Conservation (phyloP, 768 basidiomycete genomes). For the Lactifluus pinguis region DNA sequence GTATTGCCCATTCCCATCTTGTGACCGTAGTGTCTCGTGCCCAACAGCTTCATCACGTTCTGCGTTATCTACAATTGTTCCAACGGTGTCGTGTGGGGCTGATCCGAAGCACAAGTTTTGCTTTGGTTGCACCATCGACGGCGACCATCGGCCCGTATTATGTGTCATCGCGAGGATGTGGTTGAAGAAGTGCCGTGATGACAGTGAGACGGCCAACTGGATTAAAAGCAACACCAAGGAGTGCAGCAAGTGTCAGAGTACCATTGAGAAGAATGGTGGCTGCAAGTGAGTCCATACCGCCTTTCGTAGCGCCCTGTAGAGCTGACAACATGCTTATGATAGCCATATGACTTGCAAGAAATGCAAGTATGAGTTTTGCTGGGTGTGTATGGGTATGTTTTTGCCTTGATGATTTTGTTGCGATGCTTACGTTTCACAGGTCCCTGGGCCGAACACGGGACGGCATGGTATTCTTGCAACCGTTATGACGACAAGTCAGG, state of each 20-base stretch:
- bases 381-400: conserved; percentile 91
- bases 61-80: conserved; percentile 70
- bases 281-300: conserved; percentile 75
- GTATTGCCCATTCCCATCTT: conserved; percentile 93
- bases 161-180: conserved; percentile 87
- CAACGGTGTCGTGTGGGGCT: conserved; percentile 80
- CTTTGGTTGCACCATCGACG: conserved; percentile 86
- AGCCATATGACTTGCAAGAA: conserved; percentile 99
- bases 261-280: conserved; percentile 99
- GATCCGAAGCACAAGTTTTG: conserved; percentile 70
- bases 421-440: conserved; percentile 38
- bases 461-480: conserved; percentile 96
- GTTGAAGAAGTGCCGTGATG: conserved; percentile 95
- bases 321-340: conserved; percentile 15
- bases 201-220: conserved; percentile 99
- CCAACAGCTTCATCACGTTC: conserved; percentile 67
- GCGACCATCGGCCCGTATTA: conserved; percentile 86
- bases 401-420: conserved; percentile 28
- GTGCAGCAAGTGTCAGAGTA: conserved; percentile 90
- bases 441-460: conserved; percentile 96
- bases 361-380: conserved; percentile 97
- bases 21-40: conserved; percentile 92
- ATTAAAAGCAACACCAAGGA: conserved; percentile 99
- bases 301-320: not conserved
- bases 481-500: conserved; percentile 91